Evolutionary conservation across 495 filamentous ascomycete genomes (phyloP).

Genomic region (Penicillium verhagenii): DNA sequence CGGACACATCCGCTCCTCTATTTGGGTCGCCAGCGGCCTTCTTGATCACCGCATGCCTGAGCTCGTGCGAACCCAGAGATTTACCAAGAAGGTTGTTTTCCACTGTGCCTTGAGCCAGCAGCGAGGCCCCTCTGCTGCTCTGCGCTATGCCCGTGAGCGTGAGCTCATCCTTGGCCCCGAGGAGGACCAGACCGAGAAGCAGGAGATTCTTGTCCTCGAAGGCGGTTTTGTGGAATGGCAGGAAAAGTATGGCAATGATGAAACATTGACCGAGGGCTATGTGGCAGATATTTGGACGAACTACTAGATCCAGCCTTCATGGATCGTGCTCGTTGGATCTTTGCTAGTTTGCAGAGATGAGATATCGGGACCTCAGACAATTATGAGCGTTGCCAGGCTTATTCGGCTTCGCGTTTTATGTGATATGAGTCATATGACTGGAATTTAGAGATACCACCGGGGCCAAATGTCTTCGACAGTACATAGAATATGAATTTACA

Average conservation of each 20-base stretch:
- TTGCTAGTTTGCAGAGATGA: background rate
- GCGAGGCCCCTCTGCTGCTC: conserved; percentile 52
- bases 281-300: conserved; percentile 82
- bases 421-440: conserved; percentile 16
- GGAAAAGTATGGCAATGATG: conserved; percentile 76
- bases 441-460: conserved; percentile 17
- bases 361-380: too few relatives aligned
- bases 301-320: conserved; percentile 26
- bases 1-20: conserved; percentile 76
- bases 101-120: conserved; percentile 95
- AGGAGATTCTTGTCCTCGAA: conserved; percentile 79
- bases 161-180: conserved; percentile 33
- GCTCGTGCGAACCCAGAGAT: conserved; percentile 72
- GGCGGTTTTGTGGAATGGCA: conserved; percentile 91
- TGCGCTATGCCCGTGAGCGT: conserved; percentile 44
- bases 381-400: background rate
- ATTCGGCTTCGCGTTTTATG: conserved; percentile 10
- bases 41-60: conserved; percentile 78
- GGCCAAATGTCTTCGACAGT: background rate
- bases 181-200: conserved; percentile 48
- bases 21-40: conserved; percentile 69
- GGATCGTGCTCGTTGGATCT: background rate
- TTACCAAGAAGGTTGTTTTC: conserved; percentile 84
- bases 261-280: conserved; percentile 80
- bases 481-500: background rate